These are phyloP conservation scores for Gossypium trilobum DNA, from an alignment of 441 rosid genomes.

Conservation along the genomic window DNA sequence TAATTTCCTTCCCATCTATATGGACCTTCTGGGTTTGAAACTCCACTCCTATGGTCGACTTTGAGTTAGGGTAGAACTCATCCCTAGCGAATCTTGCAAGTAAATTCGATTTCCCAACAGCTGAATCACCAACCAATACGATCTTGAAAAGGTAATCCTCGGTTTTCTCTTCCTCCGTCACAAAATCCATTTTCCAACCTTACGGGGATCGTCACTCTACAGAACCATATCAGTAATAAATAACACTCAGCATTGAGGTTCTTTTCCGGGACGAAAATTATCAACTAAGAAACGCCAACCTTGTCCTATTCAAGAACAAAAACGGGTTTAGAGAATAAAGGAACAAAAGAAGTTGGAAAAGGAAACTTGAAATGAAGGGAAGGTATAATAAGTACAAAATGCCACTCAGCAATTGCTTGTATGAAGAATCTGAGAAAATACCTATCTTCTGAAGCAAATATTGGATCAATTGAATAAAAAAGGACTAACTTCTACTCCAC, in stretches of 20 bases:
- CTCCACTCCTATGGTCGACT: slow-evolving; percentile 72
- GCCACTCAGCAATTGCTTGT: slow-evolving; percentile 15
- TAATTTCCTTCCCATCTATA: slow-evolving; percentile 55
- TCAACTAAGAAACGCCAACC: slow-evolving; percentile 10
- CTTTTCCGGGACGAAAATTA: slow-evolving; percentile 15
- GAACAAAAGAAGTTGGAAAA: slow-evolving; percentile 25
- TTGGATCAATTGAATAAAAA: slow-evolving; percentile 24
- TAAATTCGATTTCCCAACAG: slow-evolving; percentile 68
- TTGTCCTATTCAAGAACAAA: slow-evolving; percentile 15
- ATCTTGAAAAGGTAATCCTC: slow-evolving; percentile 73
- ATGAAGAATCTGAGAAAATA: slow-evolving; percentile 28
- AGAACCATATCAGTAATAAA: slow-evolving; percentile 30
- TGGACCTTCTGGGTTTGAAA: slow-evolving; percentile 69
- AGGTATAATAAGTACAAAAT: slow-evolving; percentile 22
- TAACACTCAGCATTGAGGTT: slow-evolving; percentile 18
- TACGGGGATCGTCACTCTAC: slow-evolving; percentile 28
- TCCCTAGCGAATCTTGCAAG: slow-evolving; percentile 65
- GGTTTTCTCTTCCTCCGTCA: slow-evolving; percentile 51
- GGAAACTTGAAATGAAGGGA: slow-evolving; percentile 35
- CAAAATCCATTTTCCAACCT: slow-evolving; percentile 52
- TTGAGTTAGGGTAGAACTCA: slow-evolving; percentile 65
- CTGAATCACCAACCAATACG: slow-evolving; percentile 66
- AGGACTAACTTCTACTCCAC: slow-evolving; percentile 20
- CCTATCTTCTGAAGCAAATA: slow-evolving; percentile 39
- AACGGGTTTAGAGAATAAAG: slow-evolving; percentile 29